Percentiles rank a stretch among this genome's conserved stretches.
These are phyloP conservation scores for Podila verticillata DNA, from an alignment of 192 early-diverging fungal species.

Conservation along the genomic window DNA sequence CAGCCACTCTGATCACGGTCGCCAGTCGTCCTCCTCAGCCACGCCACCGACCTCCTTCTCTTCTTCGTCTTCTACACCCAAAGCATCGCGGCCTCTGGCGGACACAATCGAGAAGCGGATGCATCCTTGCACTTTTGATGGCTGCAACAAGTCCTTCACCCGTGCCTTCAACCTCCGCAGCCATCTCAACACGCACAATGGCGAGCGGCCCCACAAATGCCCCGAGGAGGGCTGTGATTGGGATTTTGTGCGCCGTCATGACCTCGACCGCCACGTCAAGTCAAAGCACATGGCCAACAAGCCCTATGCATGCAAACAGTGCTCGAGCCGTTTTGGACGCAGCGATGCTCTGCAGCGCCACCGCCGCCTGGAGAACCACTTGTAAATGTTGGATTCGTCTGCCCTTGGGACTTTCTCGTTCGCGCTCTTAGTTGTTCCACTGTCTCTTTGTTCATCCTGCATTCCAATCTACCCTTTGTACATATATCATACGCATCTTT, in stretches of 20 bases:
- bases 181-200: constrained; percentile 83
- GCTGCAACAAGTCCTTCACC: constrained; percentile 85
- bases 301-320: constrained; percentile 68
- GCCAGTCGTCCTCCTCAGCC: not conserved
- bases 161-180: constrained; percentile 88
- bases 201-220: constrained; percentile 76
- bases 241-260: constrained; percentile 82
- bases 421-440: not conserved
- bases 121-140: constrained; percentile 51
- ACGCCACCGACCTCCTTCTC: constrained; percentile 12
- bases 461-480: not conserved
- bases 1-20: constrained; percentile 12
- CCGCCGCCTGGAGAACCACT: constrained; percentile 43
- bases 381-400: constrained; percentile 5
- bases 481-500: not conserved
- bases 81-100: constrained; percentile 4
- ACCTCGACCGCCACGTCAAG: constrained; percentile 77
- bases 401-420: not conserved
- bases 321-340: constrained; percentile 75
- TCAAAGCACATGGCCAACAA: constrained; percentile 68
- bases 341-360: constrained; percentile 82
- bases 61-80: constrained; percentile 5
- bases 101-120: constrained; percentile 48
- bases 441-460: not conserved
- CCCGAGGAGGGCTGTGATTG: constrained; percentile 68